These are phyloP conservation scores for Sonneratia caseolaris DNA, from an alignment of 345 rosid genomes.

Conservation along the genomic window DNA sequence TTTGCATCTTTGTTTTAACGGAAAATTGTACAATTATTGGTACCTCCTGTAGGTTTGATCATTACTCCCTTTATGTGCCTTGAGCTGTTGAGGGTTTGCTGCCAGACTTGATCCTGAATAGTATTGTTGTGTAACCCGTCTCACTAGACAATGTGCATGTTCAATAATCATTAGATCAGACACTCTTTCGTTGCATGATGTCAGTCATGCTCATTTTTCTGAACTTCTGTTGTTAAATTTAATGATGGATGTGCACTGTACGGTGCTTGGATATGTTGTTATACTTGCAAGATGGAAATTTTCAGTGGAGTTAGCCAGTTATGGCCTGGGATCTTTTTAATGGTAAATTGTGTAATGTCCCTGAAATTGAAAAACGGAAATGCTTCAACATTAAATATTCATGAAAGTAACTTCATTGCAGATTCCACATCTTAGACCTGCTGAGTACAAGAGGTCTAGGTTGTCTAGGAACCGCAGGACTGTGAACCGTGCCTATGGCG, in stretches of 20 bases:
- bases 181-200: not conserved
- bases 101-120: too few species aligned
- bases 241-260: not conserved
- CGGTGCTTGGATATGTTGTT: not conserved
- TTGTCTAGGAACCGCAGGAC: slow-evolving; percentile 42
- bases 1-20: not conserved
- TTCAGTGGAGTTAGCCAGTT: not conserved
- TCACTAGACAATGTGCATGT: too few species aligned
- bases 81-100: too few species aligned
- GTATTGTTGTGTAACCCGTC: too few species aligned
- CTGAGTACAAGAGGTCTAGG: slow-evolving; percentile 15
- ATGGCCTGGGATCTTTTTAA: too few species aligned
- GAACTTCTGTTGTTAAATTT: too few species aligned
- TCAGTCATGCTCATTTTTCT: not conserved
- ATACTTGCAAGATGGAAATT: not conserved
- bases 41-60: too few species aligned
- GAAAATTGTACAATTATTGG: too few species aligned
- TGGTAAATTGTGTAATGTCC: not conserved
- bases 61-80: too few species aligned
- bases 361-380: not conserved
- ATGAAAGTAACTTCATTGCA: slow-evolving; percentile 12
- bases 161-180: not conserved
- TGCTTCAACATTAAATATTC: not conserved
- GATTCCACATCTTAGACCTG: slow-evolving; percentile 32
- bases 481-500: slow-evolving; percentile 35